These are phyloP conservation scores for Asterella californica DNA, from an alignment of 225 moss, liverwort and hornwort species.

Conservation along the genomic window DNA sequence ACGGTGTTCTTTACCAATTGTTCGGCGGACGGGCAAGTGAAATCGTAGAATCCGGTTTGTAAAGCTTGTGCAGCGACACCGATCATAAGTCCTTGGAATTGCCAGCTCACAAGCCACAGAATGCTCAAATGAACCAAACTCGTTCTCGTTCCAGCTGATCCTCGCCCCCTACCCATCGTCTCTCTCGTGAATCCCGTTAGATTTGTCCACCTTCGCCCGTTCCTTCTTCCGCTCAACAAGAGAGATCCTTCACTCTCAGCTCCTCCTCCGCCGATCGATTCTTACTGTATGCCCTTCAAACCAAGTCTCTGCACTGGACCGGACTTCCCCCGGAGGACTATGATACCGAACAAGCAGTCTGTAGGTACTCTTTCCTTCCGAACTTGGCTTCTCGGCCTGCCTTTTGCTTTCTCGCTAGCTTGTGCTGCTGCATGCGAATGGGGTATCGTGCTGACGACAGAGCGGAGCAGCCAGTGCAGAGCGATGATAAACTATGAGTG, in stretches of 20 bases:
- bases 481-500: neutral
- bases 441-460: neutral
- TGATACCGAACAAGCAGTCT: too few species aligned
- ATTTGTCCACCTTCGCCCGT: neutral
- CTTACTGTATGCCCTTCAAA: neutral
- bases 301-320: neutral
- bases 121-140: slow-evolving; percentile 27
- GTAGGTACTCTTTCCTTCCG: too few species aligned
- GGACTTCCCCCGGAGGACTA: neutral
- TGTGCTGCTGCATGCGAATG: neutral
- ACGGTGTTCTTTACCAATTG: slow-evolving; percentile 34
- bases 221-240: neutral
- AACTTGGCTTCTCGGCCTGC: neutral
- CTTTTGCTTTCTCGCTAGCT: neutral
- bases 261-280: neutral
- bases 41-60: slow-evolving; percentile 30
- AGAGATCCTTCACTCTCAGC: neutral
- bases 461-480: neutral
- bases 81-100: slow-evolving; percentile 23
- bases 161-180: neutral
- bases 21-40: slow-evolving; percentile 44
- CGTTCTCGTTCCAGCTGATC: neutral
- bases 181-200: neutral
- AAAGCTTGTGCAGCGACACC: slow-evolving; percentile 34
- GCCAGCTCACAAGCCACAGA: slow-evolving; percentile 39